phyloP scores from a whole-genome alignment of 345 rosid genomes.

The Sapria himalayana region DNA sequence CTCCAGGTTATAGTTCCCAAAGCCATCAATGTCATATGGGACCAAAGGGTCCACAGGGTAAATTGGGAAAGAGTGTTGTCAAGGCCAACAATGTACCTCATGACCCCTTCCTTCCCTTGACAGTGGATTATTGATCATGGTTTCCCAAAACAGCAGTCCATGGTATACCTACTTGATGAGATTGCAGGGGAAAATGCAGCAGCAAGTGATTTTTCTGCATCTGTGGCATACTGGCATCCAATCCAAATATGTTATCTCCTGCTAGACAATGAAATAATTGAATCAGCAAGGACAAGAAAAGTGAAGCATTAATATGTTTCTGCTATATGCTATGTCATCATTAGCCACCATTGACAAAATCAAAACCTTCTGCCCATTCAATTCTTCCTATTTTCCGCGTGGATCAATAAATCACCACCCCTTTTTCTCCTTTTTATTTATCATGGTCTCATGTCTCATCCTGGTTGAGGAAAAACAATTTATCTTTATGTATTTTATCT shows the following conservation, averaged over 20 bases:
- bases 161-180: slow-evolving; percentile 45
- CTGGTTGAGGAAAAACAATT: too few relatives aligned
- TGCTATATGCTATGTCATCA: too few relatives aligned
- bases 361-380: too few relatives aligned
- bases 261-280: slow-evolving; percentile 5
- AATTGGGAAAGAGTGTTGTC: slow-evolving; percentile 45
- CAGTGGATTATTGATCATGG: slow-evolving; percentile 72
- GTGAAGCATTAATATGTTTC: too few relatives aligned
- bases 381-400: too few relatives aligned
- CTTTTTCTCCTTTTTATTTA: too few relatives aligned
- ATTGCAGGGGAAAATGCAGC: slow-evolving; percentile 69
- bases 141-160: slow-evolving; percentile 87
- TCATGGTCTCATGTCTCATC: too few relatives aligned
- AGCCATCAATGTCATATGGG: slow-evolving; percentile 41
- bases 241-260: slow-evolving; percentile 67
- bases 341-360: too few relatives aligned
- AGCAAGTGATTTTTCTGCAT: slow-evolving; percentile 43
- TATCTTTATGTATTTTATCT: too few relatives aligned
- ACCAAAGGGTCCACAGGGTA: slow-evolving; percentile 49
- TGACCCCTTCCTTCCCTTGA: slow-evolving; percentile 58
- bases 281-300: too few relatives aligned
- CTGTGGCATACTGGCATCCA: slow-evolving; percentile 36
- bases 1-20: slow-evolving; percentile 80
- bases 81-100: slow-evolving; percentile 53
- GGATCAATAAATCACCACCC: too few relatives aligned